Percentiles rank a stretch among this genome's conserved stretches.
Evolutionary conservation across 2,329 filamentous ascomycete genomes (phyloP).

Genomic region (Pseudogymnoascus sp.): DNA sequence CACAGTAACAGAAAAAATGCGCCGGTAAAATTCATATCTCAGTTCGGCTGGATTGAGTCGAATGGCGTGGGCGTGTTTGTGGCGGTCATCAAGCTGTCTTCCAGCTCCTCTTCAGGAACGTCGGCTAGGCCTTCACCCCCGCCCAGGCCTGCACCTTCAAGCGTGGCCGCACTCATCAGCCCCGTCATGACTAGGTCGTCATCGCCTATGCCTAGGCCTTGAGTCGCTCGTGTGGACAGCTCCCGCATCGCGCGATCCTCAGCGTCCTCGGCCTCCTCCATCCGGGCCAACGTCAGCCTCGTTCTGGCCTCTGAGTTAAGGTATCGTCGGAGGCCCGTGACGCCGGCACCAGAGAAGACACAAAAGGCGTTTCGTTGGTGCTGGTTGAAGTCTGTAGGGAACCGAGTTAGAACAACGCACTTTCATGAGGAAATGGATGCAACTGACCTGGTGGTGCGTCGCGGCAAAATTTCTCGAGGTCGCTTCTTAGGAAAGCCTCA

Average conservation of each 20-base stretch:
- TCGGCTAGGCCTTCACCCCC: neutral
- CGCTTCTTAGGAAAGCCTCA: conserved; percentile 77
- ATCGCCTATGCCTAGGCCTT: neutral
- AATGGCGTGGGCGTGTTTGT: neutral
- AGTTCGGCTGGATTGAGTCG: neutral
- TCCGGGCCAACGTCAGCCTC: neutral
- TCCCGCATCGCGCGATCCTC: neutral
- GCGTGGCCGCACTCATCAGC: neutral
- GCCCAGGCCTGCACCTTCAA: neutral
- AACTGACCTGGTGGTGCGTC: conserved; percentile 65
- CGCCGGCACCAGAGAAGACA: conserved; percentile 87
- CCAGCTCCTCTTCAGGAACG: neutral
- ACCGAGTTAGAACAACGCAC: conserved; percentile 8
- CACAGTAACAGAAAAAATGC: neutral
- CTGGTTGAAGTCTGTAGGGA: conserved; percentile 73
- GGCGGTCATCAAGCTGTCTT: neutral
- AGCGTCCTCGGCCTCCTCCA: neutral
- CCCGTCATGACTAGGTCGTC: neutral
- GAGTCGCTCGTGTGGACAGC: neutral
- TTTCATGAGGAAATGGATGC: neutral
- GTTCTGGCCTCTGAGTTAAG: conserved; percentile 46
- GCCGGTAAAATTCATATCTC: neutral
- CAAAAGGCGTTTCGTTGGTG: conserved; percentile 95
- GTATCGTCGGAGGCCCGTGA: conserved; percentile 68
- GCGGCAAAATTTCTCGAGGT: conserved; percentile 79